phyloP scores from a whole-genome alignment of 768 basidiomycete genomes.

The Panellus pusillus region DNA sequence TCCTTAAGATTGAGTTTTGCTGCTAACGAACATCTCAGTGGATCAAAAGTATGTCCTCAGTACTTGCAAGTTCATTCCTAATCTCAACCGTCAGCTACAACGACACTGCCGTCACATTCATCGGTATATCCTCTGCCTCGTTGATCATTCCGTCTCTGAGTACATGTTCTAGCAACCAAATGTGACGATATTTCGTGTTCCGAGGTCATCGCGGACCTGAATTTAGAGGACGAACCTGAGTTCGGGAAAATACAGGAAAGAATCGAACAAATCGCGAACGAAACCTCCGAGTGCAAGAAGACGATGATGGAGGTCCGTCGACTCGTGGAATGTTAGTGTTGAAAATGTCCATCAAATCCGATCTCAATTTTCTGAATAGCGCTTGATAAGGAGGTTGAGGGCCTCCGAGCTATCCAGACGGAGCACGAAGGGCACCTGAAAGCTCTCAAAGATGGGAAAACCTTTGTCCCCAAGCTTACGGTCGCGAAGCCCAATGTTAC shows the following conservation, averaged over 20 bases:
- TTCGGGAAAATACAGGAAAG: slow-evolving; percentile 50
- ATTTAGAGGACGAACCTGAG: slow-evolving; percentile 52
- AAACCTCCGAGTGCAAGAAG: slow-evolving; percentile 40
- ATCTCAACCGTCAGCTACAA: slow-evolving; percentile 44
- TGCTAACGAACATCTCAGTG: slow-evolving; percentile 19
- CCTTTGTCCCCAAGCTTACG: slow-evolving; percentile 44
- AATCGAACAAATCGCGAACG: slow-evolving; percentile 36
- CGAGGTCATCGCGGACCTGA: slow-evolving; percentile 52
- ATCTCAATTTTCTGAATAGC: slow-evolving; percentile 26
- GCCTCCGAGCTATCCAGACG: slow-evolving; percentile 32
- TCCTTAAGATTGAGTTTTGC: not conserved
- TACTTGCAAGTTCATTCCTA: not conserved
- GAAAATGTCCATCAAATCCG: not conserved
- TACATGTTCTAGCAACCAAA: slow-evolving; percentile 46
- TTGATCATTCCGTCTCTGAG: not conserved
- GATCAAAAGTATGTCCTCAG: slow-evolving; percentile 40
- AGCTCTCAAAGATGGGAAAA: slow-evolving; percentile 44
- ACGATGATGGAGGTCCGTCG: slow-evolving; percentile 41
- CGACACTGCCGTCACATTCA: slow-evolving; percentile 59
- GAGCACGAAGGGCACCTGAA: slow-evolving; percentile 49
- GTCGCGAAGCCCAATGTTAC: slow-evolving; percentile 26
- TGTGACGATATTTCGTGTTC: slow-evolving; percentile 64
- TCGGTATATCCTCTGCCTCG: slow-evolving; percentile 37
- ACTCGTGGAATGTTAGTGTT: slow-evolving; percentile 40
- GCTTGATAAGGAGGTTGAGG: slow-evolving; percentile 40